Percentiles rank a stretch among this genome's conserved stretches.
These are phyloP conservation scores for Fusarium burgessii DNA, from an alignment of 2,329 filamentous ascomycete species.

Conservation along the genomic window DNA sequence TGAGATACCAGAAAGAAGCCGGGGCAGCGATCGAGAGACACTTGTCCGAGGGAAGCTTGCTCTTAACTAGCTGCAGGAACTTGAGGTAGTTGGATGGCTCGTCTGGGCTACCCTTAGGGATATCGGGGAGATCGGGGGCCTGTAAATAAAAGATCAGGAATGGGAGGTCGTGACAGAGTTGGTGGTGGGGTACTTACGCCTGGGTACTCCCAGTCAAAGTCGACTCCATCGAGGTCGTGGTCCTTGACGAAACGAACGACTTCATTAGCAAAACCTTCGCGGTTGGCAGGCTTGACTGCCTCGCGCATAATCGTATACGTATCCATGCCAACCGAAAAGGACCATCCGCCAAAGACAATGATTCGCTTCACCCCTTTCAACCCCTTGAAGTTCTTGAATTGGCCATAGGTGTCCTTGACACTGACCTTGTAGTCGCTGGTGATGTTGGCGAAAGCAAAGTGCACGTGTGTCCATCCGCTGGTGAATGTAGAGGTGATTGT, in stretches of 20 bases:
- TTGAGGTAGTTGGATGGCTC: slow-evolving; percentile 27
- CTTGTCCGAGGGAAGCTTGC: slow-evolving; percentile 11
- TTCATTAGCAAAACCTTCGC: slow-evolving; percentile 47
- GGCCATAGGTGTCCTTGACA: not conserved
- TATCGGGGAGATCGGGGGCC: no score
- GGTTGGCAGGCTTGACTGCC: not conserved
- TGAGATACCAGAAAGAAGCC: slow-evolving; percentile 52
- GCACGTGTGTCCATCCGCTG: not conserved
- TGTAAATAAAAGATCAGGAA: no score
- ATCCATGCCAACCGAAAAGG: not conserved
- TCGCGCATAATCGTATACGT: not conserved
- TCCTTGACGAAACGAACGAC: slow-evolving; percentile 53
- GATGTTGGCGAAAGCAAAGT: not conserved
- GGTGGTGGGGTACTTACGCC: slow-evolving; percentile 12
- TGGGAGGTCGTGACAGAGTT: no score
- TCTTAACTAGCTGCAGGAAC: slow-evolving; percentile 1
- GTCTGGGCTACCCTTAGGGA: no score
- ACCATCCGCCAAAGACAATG: not conserved
- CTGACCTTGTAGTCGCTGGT: not conserved
- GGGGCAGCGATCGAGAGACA: slow-evolving; percentile 49
- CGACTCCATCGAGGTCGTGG: slow-evolving; percentile 54
- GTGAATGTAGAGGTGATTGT: not conserved
- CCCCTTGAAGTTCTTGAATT: not conserved
- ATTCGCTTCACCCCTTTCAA: not conserved
- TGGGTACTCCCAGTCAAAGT: slow-evolving; percentile 59